These are phyloP conservation scores for Cyamopsis tetragonoloba DNA, from an alignment of 306 rosid species.

Conservation along the genomic window DNA sequence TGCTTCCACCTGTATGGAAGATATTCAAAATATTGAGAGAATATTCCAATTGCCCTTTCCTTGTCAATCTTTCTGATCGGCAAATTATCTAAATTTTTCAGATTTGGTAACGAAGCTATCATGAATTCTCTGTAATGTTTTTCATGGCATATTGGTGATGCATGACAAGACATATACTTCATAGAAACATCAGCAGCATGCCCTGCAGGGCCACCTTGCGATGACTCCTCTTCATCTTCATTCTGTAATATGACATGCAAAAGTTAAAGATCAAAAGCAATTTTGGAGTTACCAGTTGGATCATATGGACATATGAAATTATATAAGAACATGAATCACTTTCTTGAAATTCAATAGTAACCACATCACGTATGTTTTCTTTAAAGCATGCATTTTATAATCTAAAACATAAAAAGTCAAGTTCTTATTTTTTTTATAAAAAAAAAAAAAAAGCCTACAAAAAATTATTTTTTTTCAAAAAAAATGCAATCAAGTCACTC, in stretches of 20 bases:
- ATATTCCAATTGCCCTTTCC: constrained; percentile 55
- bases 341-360: constrained; percentile 19
- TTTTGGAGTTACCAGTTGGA: not conserved
- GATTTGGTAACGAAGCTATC: constrained; percentile 62
- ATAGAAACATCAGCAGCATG: constrained; percentile 44
- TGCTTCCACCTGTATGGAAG: constrained; percentile 63
- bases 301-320: constrained; percentile 13
- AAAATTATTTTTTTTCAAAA: too few species aligned
- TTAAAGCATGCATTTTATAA: not conserved
- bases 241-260: constrained; percentile 35
- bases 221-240: constrained; percentile 44
- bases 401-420: too few species aligned
- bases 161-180: constrained; percentile 57
- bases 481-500: not conserved
- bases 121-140: constrained; percentile 77
- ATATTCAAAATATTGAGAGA: constrained; percentile 57
- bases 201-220: constrained; percentile 27
- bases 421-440: too few species aligned
- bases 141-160: constrained; percentile 79
- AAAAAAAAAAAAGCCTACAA: too few species aligned
- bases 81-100: constrained; percentile 61
- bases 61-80: constrained; percentile 52
- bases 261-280: constrained; percentile 22
- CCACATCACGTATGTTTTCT: not conserved
- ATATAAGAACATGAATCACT: constrained; percentile 5